A percentile compares a stretch with the other conserved stretches of the same genome.
These are phyloP conservation scores for Onygenales sp. DNA, from an alignment of 2,329 filamentous ascomycete species.

Conservation along the genomic window DNA sequence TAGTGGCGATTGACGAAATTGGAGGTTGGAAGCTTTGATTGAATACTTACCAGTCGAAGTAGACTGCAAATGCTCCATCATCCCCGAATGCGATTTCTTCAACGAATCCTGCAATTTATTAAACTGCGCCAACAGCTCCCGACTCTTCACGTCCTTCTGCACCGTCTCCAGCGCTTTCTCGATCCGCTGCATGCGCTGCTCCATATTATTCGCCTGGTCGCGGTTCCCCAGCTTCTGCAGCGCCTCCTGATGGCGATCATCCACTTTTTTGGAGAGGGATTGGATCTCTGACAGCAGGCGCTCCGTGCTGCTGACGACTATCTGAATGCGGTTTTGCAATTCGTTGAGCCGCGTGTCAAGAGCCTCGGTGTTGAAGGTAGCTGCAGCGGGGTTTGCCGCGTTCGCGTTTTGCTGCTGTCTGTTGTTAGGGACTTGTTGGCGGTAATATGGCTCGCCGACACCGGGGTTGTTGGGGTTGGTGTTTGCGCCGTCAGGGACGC, in stretches of 20 bases:
- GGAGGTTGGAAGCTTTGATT: neutral
- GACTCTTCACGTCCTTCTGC: slow-evolving; percentile 46
- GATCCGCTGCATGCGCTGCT: slow-evolving; percentile 43
- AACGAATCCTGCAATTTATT: slow-evolving; percentile 45
- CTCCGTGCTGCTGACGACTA: slow-evolving; percentile 51
- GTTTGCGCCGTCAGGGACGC: slow-evolving; percentile 34
- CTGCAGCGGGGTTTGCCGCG: slow-evolving; percentile 21
- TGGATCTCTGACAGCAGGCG: slow-evolving; percentile 45
- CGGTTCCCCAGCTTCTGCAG: slow-evolving; percentile 26
- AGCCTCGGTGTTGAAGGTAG: slow-evolving; percentile 21
- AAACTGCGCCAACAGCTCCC: slow-evolving; percentile 48
- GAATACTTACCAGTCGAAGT: slow-evolving; percentile 40
- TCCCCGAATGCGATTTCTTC: slow-evolving; percentile 42
- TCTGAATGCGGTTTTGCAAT: slow-evolving; percentile 68
- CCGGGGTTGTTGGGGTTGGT: neutral
- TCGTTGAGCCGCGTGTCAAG: slow-evolving; percentile 22
- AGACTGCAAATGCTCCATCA: slow-evolving; percentile 44
- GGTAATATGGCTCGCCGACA: slow-evolving; percentile 8
- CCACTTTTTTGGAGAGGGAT: slow-evolving; percentile 41
- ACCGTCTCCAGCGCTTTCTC: slow-evolving; percentile 43
- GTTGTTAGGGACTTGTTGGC: slow-evolving; percentile 15
- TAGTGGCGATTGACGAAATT: slow-evolving; percentile 26
- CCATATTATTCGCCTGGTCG: slow-evolving; percentile 30
- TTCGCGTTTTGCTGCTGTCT: slow-evolving; percentile 23
- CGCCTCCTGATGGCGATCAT: slow-evolving; percentile 46